Evolutionary conservation across 2,329 filamentous ascomycete species (phyloP), one percentile per base, ranked within the genome.

Genomic region (Sarocladium kiliense): DNA sequence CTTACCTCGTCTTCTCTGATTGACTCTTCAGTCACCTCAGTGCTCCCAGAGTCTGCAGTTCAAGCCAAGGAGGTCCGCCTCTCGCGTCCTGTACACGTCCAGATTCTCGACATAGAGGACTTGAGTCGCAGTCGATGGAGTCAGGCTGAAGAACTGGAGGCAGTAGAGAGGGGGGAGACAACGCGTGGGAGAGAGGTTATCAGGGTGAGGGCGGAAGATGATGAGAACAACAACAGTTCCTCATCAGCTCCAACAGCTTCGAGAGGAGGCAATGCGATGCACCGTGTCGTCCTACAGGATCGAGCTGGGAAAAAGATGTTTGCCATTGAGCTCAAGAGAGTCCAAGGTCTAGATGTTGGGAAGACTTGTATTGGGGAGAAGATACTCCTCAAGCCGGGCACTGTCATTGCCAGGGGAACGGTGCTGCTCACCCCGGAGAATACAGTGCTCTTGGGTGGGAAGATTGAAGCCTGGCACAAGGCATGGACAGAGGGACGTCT

Each of bases 101-200:
- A 97, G 69, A 82, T 97, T 1, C 74, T 96, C 1, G 91, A 95
- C 63, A 77, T 97, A 7, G 87, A 96, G 65, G 92, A 97, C 65
- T 79, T 97, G 19, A 81, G 86, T 2, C 79, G 81, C 54, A 91
- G 87, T 62, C 81, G 88, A 53, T 96, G 92, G 90, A 87, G 90
- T 60, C 91, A 97, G 69, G 81, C 96, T 30, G 91, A 97, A 68
- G 84, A 86, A 32, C 82, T 94, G 6, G 89, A 93, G 68, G 81
- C 85, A 42, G 76, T 85, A 44, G 84, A 87, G 64, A 79, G 88
- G 12, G 89, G 89, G 1, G 89, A 93, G 71, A 81, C 77, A 60
- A 89, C 80, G 1, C 81, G 84, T 39, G 94, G 94, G 0, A 75
- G 91, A 10, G 88, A 97, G 67, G 84, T 99, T 27, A 84, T 97